These are phyloP conservation scores for Cunninghamia lanceolata DNA, from an alignment of 75 land plant genomes.

Conservation along the genomic window DNA sequence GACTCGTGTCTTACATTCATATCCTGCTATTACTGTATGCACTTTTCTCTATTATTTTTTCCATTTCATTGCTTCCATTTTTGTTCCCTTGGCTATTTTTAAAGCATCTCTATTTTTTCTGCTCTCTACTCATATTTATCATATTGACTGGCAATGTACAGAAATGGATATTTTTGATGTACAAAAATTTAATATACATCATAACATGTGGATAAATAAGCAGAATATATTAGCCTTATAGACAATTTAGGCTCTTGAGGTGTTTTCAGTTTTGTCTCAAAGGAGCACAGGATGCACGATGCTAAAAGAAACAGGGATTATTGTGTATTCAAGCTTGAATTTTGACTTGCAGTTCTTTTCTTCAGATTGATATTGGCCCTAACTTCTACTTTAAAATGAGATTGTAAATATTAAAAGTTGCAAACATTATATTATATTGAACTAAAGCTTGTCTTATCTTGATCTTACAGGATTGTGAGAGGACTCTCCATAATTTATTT, in stretches of 20 bases:
- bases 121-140: not conserved
- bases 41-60: not conserved
- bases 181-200: not conserved
- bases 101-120: not conserved
- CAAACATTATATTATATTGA: not conserved
- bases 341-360: not conserved
- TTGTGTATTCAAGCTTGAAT: not conserved
- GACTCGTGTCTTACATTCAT: not conserved
- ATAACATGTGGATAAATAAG: not conserved
- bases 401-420: not conserved
- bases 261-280: not conserved
- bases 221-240: not conserved
- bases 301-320: not conserved
- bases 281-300: not conserved
- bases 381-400: not conserved
- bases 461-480: slow-evolving; percentile 38
- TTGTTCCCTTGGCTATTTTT: not conserved
- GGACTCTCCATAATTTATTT: slow-evolving; percentile 27
- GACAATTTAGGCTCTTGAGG: not conserved
- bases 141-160: not conserved
- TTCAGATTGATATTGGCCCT: not conserved
- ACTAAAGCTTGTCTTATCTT: not conserved
- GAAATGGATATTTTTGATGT: not conserved
- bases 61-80: not conserved
- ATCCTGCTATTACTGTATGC: not conserved